A percentile compares a stretch with the other conserved stretches of the same genome.
Conservation (phyloP, 2,329 filamentous ascomycete species). For the Herpomyces periplanetae region DNA sequence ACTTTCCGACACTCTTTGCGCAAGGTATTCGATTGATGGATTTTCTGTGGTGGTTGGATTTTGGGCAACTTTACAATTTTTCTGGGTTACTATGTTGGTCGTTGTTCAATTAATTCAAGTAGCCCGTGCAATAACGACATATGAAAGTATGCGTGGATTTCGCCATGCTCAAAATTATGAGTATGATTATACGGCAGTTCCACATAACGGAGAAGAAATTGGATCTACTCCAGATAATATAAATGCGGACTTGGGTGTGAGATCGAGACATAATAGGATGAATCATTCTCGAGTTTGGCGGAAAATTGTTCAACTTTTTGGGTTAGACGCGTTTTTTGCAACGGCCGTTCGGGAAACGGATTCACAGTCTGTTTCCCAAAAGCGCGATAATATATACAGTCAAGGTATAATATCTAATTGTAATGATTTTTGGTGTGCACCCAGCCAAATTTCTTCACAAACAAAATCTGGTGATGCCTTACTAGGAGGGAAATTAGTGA, state of each 20-base stretch:
- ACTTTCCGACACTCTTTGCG: slow-evolving; percentile 32
- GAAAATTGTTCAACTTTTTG: slow-evolving; percentile 46
- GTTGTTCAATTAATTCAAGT: slow-evolving; percentile 79
- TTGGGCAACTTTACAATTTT: slow-evolving; percentile 49
- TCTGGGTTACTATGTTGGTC: slow-evolving; percentile 89
- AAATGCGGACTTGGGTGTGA: slow-evolving; percentile 10
- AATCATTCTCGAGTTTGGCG: slow-evolving; percentile 36
- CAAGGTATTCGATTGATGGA: slow-evolving; percentile 33
- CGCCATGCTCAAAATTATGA: slow-evolving; percentile 16
- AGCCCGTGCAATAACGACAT: slow-evolving; percentile 67
- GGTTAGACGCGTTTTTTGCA: slow-evolving; percentile 69
- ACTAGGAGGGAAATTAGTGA: slow-evolving; percentile 35
- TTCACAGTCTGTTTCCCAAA: slow-evolving; percentile 9
- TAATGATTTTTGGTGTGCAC: slow-evolving; percentile 81
- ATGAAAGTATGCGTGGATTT: slow-evolving; percentile 69
- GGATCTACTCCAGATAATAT: slow-evolving; percentile 6
- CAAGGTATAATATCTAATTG: slow-evolving; percentile 56
- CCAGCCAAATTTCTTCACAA: slow-evolving; percentile 35
- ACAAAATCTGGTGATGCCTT: slow-evolving; percentile 31
- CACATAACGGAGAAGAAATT: background rate
- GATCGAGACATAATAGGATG: slow-evolving; percentile 21
- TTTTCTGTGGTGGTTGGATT: slow-evolving; percentile 41
- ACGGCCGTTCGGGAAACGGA: slow-evolving; percentile 30
- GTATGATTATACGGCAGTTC: slow-evolving; percentile 9
- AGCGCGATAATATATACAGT: slow-evolving; percentile 41